Percentiles rank a stretch among this genome's conserved stretches.
These are phyloP conservation scores for Mytilinidion resinicola DNA, from an alignment of 495 filamentous ascomycete species.

Conservation along the genomic window DNA sequence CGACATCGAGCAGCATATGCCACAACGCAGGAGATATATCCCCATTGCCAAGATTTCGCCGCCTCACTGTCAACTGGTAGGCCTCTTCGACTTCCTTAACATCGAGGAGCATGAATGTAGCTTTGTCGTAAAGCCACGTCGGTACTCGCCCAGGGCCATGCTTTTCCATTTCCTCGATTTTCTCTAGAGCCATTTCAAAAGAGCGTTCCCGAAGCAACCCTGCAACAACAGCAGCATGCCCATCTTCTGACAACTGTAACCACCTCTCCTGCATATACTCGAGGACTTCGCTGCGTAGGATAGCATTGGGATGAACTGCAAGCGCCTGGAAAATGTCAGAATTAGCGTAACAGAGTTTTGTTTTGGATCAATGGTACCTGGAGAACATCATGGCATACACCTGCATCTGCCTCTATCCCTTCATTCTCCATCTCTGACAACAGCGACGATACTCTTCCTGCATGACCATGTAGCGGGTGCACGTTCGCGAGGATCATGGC, in stretches of 20 bases:
- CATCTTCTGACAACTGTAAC: slow-evolving; percentile 57
- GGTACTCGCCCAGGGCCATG: slow-evolving; percentile 49
- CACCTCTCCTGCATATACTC: slow-evolving; percentile 64
- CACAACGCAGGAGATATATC: slow-evolving; percentile 49
- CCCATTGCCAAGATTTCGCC: not conserved
- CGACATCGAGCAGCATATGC: slow-evolving; percentile 64
- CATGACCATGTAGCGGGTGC: slow-evolving; percentile 56
- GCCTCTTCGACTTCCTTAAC: slow-evolving; percentile 71
- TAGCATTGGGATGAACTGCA: slow-evolving; percentile 78
- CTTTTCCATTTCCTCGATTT: slow-evolving; percentile 58
- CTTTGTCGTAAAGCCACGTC: slow-evolving; percentile 66
- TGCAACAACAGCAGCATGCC: slow-evolving; percentile 60
- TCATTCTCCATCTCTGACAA: slow-evolving; percentile 62
- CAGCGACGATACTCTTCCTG: slow-evolving; percentile 50
- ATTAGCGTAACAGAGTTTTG: slow-evolving; percentile 16
- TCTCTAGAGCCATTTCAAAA: slow-evolving; percentile 72
- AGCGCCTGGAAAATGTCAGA: slow-evolving; percentile 48
- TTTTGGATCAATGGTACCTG: slow-evolving; percentile 47
- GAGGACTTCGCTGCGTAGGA: slow-evolving; percentile 65
- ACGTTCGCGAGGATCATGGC: slow-evolving; percentile 66
- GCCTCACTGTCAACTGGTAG: slow-evolving; percentile 28
- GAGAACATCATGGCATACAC: slow-evolving; percentile 64
- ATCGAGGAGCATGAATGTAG: slow-evolving; percentile 63
- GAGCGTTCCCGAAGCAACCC: slow-evolving; percentile 74
- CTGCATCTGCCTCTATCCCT: slow-evolving; percentile 54